These are phyloP conservation scores for Hordeum marinum DNA, from an alignment of 176 grass and related monocot genomes.

Conservation along the genomic window DNA sequence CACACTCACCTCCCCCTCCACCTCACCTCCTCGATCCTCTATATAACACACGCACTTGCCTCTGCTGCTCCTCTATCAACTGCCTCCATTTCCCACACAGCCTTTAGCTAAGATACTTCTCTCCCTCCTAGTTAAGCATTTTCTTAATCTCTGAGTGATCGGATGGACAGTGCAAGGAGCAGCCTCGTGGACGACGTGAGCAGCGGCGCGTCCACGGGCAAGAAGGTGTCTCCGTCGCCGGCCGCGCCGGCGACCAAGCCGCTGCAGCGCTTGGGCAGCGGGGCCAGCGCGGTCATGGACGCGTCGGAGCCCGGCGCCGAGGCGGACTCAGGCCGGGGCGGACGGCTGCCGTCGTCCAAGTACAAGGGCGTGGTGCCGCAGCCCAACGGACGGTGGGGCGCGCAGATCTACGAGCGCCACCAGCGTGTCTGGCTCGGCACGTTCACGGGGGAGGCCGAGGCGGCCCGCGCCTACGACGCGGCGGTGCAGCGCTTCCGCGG, in stretches of 20 bases:
- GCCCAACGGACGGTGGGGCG: slow-evolving; percentile 95
- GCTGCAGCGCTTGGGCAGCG: slow-evolving; percentile 51
- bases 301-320: slow-evolving; percentile 36
- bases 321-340: slow-evolving; percentile 29
- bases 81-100: not conserved
- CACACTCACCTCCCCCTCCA: not conserved
- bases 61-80: slow-evolving; percentile 5
- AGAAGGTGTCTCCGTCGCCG: slow-evolving; percentile 16
- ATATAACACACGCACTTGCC: slow-evolving; percentile 21
- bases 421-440: slow-evolving; percentile 98
- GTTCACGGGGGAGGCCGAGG: slow-evolving; percentile 65
- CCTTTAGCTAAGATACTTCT: not conserved
- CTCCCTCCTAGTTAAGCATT: not conserved
- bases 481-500: slow-evolving; percentile 92
- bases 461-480: slow-evolving; percentile 71
- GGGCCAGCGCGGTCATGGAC: slow-evolving; percentile 50
- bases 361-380: slow-evolving; percentile 98
- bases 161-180: slow-evolving; percentile 54
- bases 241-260: not conserved
- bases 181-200: slow-evolving; percentile 50
- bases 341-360: slow-evolving; percentile 69
- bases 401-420: slow-evolving; percentile 98
- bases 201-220: slow-evolving; percentile 53
- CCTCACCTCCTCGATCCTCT: not conserved
- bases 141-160: not conserved